Evolutionary conservation across 306 rosid species (phyloP).

Genomic region (Cucurbita moschata): DNA sequence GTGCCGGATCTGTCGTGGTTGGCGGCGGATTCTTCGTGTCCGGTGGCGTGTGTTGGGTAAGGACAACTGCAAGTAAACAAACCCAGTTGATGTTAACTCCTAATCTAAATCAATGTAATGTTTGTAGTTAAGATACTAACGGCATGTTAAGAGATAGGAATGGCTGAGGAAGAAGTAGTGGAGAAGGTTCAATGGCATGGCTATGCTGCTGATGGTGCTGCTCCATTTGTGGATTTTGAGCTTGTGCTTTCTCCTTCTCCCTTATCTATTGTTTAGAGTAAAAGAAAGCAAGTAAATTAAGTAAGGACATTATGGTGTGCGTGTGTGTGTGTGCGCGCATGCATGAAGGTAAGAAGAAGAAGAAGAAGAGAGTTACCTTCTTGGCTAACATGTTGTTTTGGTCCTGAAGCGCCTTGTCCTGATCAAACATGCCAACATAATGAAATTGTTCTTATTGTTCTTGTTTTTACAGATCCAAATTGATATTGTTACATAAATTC

Average conservation of each 20-base stretch:
- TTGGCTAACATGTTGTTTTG: conserved; percentile 51
- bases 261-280: conserved; percentile 24
- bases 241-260: conserved; percentile 42
- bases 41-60: neutral
- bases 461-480: no score
- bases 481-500: no score
- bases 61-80: neutral
- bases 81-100: no score
- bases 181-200: conserved; percentile 9
- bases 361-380: conserved; percentile 19
- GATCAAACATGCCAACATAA: neutral
- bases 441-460: no score
- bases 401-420: conserved; percentile 67
- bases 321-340: no score
- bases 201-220: conserved; percentile 10
- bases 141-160: conserved; percentile 25
- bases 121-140: conserved; percentile 17
- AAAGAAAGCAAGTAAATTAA: no score
- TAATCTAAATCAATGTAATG: no score
- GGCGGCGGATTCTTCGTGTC: neutral
- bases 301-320: no score
- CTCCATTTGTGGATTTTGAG: conserved; percentile 18
- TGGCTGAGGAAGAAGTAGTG: conserved; percentile 17
- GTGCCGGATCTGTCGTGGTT: conserved; percentile 1
- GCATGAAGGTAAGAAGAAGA: neutral